A percentile compares a stretch with the other conserved stretches of the same genome.
Conservation (phyloP, 805 yeast species). For the Sugiyamaella floridensis region DNA sequence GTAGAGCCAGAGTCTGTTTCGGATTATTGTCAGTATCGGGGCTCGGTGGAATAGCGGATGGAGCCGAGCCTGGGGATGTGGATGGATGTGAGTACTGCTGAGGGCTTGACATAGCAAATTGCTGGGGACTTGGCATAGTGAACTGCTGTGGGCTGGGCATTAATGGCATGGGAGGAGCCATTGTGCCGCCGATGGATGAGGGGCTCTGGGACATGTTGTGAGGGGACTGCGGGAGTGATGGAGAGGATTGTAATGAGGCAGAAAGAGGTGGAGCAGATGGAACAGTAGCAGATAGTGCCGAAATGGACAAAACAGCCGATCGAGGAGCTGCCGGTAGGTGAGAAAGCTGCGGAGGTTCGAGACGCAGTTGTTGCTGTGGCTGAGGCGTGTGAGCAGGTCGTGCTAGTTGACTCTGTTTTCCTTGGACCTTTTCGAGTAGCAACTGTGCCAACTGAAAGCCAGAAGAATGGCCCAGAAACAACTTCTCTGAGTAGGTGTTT, state of each 20-base stretch:
- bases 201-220: background rate
- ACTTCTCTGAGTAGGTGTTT: conserved; percentile 4
- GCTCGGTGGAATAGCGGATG: background rate
- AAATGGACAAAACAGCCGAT: background rate
- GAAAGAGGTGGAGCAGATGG: background rate
- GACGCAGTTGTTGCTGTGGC: background rate
- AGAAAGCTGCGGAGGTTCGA: background rate
- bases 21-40: background rate
- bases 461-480: conserved; percentile 8
- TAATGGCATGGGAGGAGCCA: background rate
- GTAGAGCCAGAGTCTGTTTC: conserved; percentile 5
- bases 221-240: background rate
- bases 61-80: background rate
- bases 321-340: background rate
- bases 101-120: background rate
- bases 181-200: background rate
- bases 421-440: conserved; percentile 7
- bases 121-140: no score
- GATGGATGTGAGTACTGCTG: background rate
- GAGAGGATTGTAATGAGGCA: background rate
- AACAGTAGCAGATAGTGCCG: background rate
- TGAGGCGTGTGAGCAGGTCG: background rate
- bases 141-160: background rate
- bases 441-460: conserved; percentile 12
- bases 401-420: background rate